phyloP scores from a whole-genome alignment of 2,329 filamentous ascomycete species.

The Mycosphaerella sp. region DNA sequence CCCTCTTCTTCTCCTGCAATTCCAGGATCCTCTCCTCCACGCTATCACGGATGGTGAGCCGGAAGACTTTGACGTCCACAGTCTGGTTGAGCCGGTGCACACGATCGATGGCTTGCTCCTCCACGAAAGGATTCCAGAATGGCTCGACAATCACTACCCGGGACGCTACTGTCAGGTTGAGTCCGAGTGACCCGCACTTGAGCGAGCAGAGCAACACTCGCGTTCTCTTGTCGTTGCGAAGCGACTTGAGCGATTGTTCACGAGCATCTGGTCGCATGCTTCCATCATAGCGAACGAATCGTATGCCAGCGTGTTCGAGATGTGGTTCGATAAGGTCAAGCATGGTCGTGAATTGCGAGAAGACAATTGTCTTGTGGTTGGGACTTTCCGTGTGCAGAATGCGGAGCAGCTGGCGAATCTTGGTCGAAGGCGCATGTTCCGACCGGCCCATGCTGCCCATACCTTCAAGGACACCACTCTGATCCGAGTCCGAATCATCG shows the following conservation, averaged over 20 bases:
- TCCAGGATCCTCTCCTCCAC: constrained; percentile 95
- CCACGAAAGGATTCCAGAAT: constrained; percentile 97
- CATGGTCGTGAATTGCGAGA: constrained; percentile 98
- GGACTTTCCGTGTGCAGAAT: constrained; percentile 72
- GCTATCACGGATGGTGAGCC: constrained; percentile 75
- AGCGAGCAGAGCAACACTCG: constrained; percentile 86
- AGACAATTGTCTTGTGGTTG: constrained; percentile 95
- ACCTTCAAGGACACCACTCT: constrained; percentile 27
- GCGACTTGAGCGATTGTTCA: constrained; percentile 71
- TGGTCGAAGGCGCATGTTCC: constrained; percentile 68
- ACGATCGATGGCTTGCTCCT: constrained; percentile 97
- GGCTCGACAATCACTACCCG: constrained; percentile 93
- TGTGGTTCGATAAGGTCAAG: constrained; percentile 93
- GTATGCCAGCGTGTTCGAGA: constrained; percentile 64
- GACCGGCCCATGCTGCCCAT: constrained; percentile 21
- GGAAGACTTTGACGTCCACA: constrained; percentile 89
- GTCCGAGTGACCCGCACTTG: constrained; percentile 84
- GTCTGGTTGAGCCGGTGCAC: constrained; percentile 98
- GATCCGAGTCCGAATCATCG: constrained; percentile 40
- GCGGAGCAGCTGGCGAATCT: constrained; percentile 77
- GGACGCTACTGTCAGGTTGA: constrained; percentile 90
- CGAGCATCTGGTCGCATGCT: constrained; percentile 90
- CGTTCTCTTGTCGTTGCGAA: constrained; percentile 68
- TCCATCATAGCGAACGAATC: constrained; percentile 86
- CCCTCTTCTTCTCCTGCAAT: constrained; percentile 86